Conservation (phyloP, 768 basidiomycete genomes). For the Termitomyces bulborhizus region DNA sequence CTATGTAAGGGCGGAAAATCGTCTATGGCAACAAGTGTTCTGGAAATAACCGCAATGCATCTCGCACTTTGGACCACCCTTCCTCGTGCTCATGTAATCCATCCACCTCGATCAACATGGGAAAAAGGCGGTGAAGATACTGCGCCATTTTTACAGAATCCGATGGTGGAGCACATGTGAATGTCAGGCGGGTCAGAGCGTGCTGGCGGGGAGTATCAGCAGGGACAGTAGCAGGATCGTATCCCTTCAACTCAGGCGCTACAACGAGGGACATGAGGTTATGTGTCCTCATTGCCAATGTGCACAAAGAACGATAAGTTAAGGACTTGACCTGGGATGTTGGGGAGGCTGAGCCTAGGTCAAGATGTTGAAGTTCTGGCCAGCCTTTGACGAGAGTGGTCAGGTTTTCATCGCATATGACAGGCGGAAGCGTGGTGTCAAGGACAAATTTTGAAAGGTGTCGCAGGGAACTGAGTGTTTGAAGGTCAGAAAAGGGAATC, state of each 20-base stretch:
- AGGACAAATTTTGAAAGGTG: slow-evolving; percentile 28
- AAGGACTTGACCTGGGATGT: slow-evolving; percentile 14
- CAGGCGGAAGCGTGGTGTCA: slow-evolving; percentile 33
- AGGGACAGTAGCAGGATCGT: not conserved
- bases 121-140: slow-evolving; percentile 31
- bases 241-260: slow-evolving; percentile 19
- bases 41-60: slow-evolving; percentile 1
- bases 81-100: slow-evolving; percentile 27
- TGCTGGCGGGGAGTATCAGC: slow-evolving; percentile 12
- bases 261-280: slow-evolving; percentile 25
- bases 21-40: not conserved
- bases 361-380: slow-evolving; percentile 37
- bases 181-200: slow-evolving; percentile 26
- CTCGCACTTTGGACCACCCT: slow-evolving; percentile 18
- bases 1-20: not conserved
- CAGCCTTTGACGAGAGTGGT: slow-evolving; percentile 35
- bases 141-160: slow-evolving; percentile 21
- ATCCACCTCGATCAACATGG: slow-evolving; percentile 28
- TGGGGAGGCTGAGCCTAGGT: slow-evolving; percentile 27
- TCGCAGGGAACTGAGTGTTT: slow-evolving; percentile 26
- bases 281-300: slow-evolving; percentile 19
- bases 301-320: slow-evolving; percentile 21
- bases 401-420: slow-evolving; percentile 31
- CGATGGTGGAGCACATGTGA: slow-evolving; percentile 25
- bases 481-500: slow-evolving; percentile 27